A percentile compares a stretch with the other conserved stretches of the same genome.
Evolutionary conservation across 805 yeast species (phyloP).

Genomic region (Metschnikowia shivogae): DNA sequence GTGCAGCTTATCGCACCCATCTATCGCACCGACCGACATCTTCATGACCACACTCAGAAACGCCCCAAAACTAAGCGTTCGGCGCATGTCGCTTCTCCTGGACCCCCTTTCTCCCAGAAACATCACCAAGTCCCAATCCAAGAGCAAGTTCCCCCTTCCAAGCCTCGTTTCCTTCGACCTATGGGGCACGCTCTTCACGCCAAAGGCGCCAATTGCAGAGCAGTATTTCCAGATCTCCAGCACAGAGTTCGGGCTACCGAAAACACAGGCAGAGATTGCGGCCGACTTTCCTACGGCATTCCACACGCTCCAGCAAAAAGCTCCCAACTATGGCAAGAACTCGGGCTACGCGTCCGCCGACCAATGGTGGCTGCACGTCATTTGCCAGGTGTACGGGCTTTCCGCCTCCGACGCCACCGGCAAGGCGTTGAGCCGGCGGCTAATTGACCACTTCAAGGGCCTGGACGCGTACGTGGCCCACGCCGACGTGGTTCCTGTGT

Average conservation of each 20-base stretch:
- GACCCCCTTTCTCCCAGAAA: slow-evolving; percentile 15
- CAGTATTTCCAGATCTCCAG: slow-evolving; percentile 50
- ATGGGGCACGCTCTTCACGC: slow-evolving; percentile 61
- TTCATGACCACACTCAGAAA: not conserved
- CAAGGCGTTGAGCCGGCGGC: slow-evolving; percentile 38
- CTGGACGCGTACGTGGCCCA: slow-evolving; percentile 49
- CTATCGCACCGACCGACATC: slow-evolving; percentile 4
- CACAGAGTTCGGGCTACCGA: slow-evolving; percentile 38
- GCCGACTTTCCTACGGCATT: slow-evolving; percentile 30
- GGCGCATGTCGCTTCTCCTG: slow-evolving; percentile 6
- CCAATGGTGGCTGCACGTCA: slow-evolving; percentile 59
- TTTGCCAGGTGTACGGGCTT: slow-evolving; percentile 42
- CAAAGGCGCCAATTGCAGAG: slow-evolving; percentile 48
- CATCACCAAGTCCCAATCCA: slow-evolving; percentile 14
- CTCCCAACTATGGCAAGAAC: slow-evolving; percentile 63
- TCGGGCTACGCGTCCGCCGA: slow-evolving; percentile 21
- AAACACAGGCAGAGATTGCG: slow-evolving; percentile 23
- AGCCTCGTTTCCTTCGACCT: slow-evolving; percentile 61
- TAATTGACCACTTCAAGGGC: slow-evolving; percentile 48
- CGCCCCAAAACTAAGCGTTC: too few species aligned
- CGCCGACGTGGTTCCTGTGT: slow-evolving; percentile 49
- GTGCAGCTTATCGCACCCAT: slow-evolving; percentile 1
- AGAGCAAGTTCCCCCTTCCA: slow-evolving; percentile 33
- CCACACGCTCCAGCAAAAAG: slow-evolving; percentile 30
- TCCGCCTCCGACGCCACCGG: slow-evolving; percentile 21